phyloP scores from a whole-genome alignment of 805 yeast genomes.

The Suhomyces xylopsoci region DNA sequence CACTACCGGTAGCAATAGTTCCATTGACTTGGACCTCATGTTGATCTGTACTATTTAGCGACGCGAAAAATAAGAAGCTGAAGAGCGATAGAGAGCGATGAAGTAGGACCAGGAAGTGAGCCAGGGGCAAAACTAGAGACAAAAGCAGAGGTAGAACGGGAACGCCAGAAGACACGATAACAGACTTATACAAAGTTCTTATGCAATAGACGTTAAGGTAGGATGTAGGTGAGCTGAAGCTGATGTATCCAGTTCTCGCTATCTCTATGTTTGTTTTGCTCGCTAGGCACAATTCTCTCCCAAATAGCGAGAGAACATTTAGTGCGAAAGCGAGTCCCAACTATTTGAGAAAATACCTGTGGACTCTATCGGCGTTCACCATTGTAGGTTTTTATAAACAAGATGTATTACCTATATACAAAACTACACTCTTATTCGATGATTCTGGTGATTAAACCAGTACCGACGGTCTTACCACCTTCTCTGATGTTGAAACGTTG shows the following conservation, averaged over 20 bases:
- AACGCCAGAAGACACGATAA: not conserved
- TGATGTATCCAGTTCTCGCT: not conserved
- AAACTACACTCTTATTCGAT: constrained; percentile 46
- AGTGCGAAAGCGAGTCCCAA: not conserved
- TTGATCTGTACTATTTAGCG: not conserved
- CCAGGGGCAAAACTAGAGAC: no score
- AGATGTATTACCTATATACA: constrained; percentile 3
- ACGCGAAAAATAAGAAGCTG: not conserved
- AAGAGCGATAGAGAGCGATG: not conserved
- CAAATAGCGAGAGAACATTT: not conserved
- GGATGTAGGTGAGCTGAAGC: not conserved
- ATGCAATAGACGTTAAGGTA: not conserved
- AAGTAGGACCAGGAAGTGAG: no score
- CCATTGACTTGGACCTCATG: constrained; percentile 4
- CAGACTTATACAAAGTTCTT: not conserved
- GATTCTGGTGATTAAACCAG: constrained; percentile 95
- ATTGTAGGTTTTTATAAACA: not conserved
- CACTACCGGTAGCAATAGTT: constrained; percentile 29
- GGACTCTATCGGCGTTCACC: not conserved
- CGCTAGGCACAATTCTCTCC: not conserved
- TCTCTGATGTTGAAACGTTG: constrained; percentile 99
- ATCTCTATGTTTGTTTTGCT: not conserved
- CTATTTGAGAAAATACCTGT: no score
- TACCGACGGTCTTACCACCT: constrained; percentile 99
- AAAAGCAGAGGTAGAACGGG: not conserved